Base-by-base conservation (phyloP, 306 rosid genomes). In the Vigna trinervia region DNA sequence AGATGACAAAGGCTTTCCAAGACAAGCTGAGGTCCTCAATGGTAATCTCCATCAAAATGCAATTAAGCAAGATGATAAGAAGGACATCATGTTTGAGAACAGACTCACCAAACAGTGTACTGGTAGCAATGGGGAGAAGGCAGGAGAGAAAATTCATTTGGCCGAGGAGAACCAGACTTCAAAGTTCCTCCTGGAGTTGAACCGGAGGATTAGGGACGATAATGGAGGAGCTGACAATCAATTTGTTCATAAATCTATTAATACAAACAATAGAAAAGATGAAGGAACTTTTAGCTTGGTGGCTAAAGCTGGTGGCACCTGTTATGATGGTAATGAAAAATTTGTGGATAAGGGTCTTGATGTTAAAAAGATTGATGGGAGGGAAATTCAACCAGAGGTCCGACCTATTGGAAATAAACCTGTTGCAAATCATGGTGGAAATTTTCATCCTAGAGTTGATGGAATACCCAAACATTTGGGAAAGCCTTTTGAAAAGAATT, bases 211-310 rank as follows among this genome's bases (percentile, higher is more conserved):
- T 77, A 87, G 85, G 86, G 87, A 85, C 72, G 88, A 75, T 62
- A 80, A 84, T 43, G 74, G 85, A 79, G 88, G 87, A 43, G 84
- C 86, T 56, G 71, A 81, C 56, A 86, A 81, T 80, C 84, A 76
- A 57, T 80, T 74, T 82, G 85, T 71, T 58, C 96, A 85, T 69
- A 92, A 81, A 53, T 75, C 77, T 69, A 28, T 85, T 26, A 72
- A 59, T 85, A 26, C 83, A 51, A 81, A 85, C 77, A 87, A 62
- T 15, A 89, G 70, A 81, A 87, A 77, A 69, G 89, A 85, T 75
- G 98, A 88, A 80, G 92, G 84, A 72, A 74, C 87, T 80, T 80
- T 68, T 82, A 82, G 83, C 80, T 85, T 88, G 78, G 86, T 80
- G 89, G 84, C 84, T 56, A 89, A 82, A 88, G 86, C 78, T 77